These are phyloP conservation scores for Cadophora sp. DNA, from an alignment of 2,329 filamentous ascomycete species.

Conservation along the genomic window DNA sequence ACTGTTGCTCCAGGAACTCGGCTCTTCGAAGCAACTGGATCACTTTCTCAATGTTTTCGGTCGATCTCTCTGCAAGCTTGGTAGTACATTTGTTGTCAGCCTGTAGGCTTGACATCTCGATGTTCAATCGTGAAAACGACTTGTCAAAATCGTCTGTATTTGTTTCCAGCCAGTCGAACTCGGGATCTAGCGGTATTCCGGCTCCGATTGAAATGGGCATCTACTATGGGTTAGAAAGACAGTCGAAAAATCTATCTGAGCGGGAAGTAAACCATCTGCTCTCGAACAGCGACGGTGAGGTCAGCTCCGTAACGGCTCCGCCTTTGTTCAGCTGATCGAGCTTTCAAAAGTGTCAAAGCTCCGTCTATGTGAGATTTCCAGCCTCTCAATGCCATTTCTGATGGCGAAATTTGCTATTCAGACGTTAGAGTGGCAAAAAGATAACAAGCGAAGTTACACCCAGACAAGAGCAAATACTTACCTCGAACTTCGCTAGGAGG, in stretches of 20 bases:
- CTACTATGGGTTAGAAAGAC: not conserved
- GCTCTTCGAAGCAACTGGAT: constrained; percentile 57
- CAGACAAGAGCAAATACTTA: constrained; percentile 33
- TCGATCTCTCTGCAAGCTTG: constrained; percentile 51
- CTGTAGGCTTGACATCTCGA: constrained; percentile 59
- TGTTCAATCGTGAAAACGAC: not conserved
- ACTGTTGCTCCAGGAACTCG: constrained; percentile 58
- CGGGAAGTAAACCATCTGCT: not conserved
- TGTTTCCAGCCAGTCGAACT: constrained; percentile 1
- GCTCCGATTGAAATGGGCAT: constrained; percentile 1
- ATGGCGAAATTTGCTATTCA: constrained; percentile 54
- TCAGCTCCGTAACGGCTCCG: not conserved
- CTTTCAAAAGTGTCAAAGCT: constrained; percentile 63
- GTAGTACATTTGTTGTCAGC: constrained; percentile 60
- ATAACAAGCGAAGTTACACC: not conserved
- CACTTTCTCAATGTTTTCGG: constrained; percentile 57
- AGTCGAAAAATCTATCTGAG: not conserved
- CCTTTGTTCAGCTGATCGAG: constrained; percentile 44
- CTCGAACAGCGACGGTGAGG: not conserved
- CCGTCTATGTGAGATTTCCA: constrained; percentile 68
- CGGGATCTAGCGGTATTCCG: not conserved
- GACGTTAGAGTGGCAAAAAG: constrained; percentile 35
- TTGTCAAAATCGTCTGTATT: not conserved
- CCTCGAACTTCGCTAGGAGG: constrained; percentile 65
- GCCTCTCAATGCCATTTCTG: constrained; percentile 58